Conservation (phyloP, 768 basidiomycete genomes). For the Tulasnella sp. region DNA sequence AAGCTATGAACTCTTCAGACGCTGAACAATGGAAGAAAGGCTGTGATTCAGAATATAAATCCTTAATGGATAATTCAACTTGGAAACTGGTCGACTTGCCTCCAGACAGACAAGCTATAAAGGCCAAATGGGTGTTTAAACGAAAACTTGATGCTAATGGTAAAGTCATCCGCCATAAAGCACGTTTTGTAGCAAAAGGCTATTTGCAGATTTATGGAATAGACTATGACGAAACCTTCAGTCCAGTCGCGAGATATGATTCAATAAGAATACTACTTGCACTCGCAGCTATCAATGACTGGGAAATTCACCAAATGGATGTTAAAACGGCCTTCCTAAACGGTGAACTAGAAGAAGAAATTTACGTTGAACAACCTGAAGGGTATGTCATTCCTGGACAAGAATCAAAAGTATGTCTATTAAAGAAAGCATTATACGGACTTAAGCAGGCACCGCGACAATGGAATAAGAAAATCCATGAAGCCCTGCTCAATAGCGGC, state of each 20-base stretch:
- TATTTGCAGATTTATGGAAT: conserved; percentile 21
- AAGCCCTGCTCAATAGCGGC: background rate
- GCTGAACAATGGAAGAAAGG: background rate
- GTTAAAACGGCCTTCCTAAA: conserved; percentile 14
- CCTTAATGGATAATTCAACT: conserved; percentile 4
- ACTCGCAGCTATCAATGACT: background rate
- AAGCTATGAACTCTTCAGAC: background rate
- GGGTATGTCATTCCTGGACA: background rate
- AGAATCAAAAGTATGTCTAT: background rate
- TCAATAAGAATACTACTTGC: conserved; percentile 6
- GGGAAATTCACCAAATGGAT: conserved; percentile 15
- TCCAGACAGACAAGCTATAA: conserved; percentile 15
- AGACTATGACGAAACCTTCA: conserved; percentile 20
- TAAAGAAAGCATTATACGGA: conserved; percentile 14
- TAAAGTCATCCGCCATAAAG: conserved; percentile 19
- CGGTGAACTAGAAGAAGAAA: conserved; percentile 14
- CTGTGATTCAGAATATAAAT: background rate
- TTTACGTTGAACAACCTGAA: conserved; percentile 15
- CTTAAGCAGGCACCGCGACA: conserved; percentile 11
- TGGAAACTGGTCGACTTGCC: conserved; percentile 17
- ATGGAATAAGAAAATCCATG: conserved; percentile 13
- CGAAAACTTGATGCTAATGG: conserved; percentile 20
- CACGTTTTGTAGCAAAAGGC: conserved; percentile 22
- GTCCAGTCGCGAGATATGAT: conserved; percentile 6
- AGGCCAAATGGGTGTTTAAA: conserved; percentile 20